Base-by-base conservation (phyloP, 2,329 filamentous ascomycete genomes). In the Tolypocladium paradoxum region DNA sequence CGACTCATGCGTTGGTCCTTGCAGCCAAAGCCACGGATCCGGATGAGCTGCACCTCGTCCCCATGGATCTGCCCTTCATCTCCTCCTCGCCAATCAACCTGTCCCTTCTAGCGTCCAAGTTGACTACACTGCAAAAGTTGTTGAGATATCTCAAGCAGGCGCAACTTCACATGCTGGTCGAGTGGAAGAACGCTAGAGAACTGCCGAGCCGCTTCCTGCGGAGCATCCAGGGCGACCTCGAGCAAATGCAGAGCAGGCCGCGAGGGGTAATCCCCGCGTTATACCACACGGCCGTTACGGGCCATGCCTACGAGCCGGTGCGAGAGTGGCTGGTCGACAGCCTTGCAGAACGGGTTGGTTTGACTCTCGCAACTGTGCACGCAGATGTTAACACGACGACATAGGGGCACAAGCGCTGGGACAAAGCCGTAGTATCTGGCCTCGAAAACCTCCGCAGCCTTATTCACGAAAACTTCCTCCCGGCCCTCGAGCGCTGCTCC, bases 371-470 rank as follows among this genome's bases (percentile, higher is more conserved):
- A 12, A 4, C 27, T 11, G 6, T 8, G 7, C 7, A 4, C 11
- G 27, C 18, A 4, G 27, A 20, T 33, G 43, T 18, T 47, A 14
- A 47, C 8, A 5, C 40, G 53, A 54, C 55, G 47, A 24, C 11
- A 52, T 40, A 93, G 86, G 90, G 90, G 0, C 88, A 95, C 62
- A 96, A 96, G 69, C 79, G 93, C 49, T 99, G 93, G 93, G 91
- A 97, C 57, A 95, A 92, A 63, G 85, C 88, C 6, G 87, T 95
- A 2, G 78, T 81, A 2, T 82, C 83, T 4, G 89, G 90, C 1
- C 84, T 96, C 22, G 84, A 88, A 55, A 85, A 83, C 52, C 77
- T 97, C 11, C 82, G 90, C 49, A 80, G 82, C 51, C 76, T 97
- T 14, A 76, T 90, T 0, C 91, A 96, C 63, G 86, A 96, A 64